These are phyloP conservation scores for Starmerella floris DNA, from an alignment of 805 yeast species.

Conservation along the genomic window DNA sequence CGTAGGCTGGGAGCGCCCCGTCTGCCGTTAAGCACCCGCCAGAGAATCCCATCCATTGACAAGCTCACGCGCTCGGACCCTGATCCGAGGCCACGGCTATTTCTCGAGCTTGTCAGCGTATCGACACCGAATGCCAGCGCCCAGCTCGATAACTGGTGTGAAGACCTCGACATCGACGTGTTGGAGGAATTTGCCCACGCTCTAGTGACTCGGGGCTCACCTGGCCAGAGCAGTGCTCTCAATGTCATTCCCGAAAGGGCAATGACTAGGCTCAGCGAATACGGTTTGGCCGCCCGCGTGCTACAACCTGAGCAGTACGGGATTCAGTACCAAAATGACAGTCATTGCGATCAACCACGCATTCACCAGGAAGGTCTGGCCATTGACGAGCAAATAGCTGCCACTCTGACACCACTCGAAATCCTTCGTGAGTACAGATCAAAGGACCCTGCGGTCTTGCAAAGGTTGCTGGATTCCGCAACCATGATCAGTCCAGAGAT, in stretches of 20 bases:
- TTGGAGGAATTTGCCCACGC: constrained; percentile 2
- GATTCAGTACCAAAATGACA: too few species aligned
- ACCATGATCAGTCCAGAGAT: neutral
- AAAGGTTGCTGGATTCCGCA: neutral
- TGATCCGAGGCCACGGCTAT: constrained; percentile 3
- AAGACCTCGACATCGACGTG: neutral
- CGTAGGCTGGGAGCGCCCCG: neutral
- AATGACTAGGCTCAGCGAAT: neutral
- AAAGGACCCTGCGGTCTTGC: neutral
- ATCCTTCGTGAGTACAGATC: neutral
- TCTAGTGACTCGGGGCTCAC: neutral
- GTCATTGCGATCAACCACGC: too few species aligned
- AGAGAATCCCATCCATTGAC: constrained; percentile 12
- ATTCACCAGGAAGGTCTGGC: too few species aligned
- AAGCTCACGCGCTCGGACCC: constrained; percentile 1
- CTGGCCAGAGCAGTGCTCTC: neutral
- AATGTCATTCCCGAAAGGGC: neutral
- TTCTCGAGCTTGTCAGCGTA: neutral
- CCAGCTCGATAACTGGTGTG: neutral
- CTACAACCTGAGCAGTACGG: too few species aligned
- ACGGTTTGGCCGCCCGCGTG: neutral
- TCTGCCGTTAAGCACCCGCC: neutral
- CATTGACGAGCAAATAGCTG: neutral
- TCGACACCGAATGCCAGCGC: neutral
- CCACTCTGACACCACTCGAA: neutral